Conservation (phyloP, 148 eudicot genomes). For the Cornus kousa region DNA sequence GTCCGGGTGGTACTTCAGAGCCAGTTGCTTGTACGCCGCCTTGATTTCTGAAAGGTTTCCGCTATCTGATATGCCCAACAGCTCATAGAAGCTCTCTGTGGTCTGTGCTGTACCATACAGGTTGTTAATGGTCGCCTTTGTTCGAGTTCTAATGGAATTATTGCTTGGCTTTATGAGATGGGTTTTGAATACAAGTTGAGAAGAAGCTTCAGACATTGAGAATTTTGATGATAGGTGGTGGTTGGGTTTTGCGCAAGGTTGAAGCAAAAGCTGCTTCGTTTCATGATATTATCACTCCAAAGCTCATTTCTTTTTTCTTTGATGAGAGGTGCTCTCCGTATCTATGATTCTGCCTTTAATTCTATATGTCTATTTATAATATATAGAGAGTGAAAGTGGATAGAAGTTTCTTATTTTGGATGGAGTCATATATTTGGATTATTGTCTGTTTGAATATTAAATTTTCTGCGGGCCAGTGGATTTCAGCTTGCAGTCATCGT, state of each 20-base stretch:
- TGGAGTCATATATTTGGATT: not conserved
- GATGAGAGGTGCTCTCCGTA: not conserved
- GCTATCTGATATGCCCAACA: slow-evolving; percentile 22
- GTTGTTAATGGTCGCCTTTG: slow-evolving; percentile 1
- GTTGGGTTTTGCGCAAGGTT: not conserved
- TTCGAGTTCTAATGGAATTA: not conserved
- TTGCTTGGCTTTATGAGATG: not conserved
- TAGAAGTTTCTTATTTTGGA: not conserved
- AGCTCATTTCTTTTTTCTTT: slow-evolving; percentile 1
- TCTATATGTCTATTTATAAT: too few relatives aligned
- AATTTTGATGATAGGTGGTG: not conserved
- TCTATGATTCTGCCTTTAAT: not conserved
- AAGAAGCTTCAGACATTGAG: not conserved
- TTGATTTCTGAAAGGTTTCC: slow-evolving; percentile 23
- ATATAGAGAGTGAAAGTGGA: not conserved
- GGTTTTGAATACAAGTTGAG: not conserved
- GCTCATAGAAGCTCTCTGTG: slow-evolving; percentile 19
- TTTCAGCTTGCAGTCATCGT: not conserved
- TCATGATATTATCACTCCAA: slow-evolving; percentile 5
- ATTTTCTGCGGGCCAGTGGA: not conserved
- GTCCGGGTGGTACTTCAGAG: slow-evolving; percentile 32
- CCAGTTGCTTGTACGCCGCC: slow-evolving; percentile 28
- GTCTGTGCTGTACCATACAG: not conserved
- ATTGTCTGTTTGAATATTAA: too few relatives aligned
- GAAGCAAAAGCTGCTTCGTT: slow-evolving; percentile 7